A percentile compares a stretch with the other conserved stretches of the same genome.
phyloP scores from a whole-genome alignment of 192 early-diverging fungal species.

The Oehlia diaphana region DNA sequence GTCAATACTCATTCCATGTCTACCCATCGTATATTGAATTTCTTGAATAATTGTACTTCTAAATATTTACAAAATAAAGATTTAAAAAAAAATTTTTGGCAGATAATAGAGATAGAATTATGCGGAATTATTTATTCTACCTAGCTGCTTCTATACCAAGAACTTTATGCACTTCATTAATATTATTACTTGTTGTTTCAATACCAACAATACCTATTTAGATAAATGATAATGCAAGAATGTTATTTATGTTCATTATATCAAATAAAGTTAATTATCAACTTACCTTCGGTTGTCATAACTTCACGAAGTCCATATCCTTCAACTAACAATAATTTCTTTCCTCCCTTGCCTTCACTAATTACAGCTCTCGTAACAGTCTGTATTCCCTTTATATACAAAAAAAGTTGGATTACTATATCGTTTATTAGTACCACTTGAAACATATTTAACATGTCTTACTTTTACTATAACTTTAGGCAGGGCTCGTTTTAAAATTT shows the following conservation, averaged over 20 bases:
- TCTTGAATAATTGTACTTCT: constrained; percentile 87
- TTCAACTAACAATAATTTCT: constrained; percentile 80
- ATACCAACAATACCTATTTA: constrained; percentile 61
- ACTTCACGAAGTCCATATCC: constrained; percentile 91
- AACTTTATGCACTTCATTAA: constrained; percentile 86
- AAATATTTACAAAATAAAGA: not conserved
- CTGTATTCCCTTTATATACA: constrained; percentile 60
- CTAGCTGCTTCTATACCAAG: constrained; percentile 97
- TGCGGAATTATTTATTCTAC: constrained; percentile 13
- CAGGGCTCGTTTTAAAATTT: constrained; percentile 80
- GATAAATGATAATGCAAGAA: not conserved
- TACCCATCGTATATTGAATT: constrained; percentile 81
- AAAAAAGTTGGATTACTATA: not conserved
- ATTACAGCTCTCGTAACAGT: constrained; percentile 87
- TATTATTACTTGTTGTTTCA: constrained; percentile 83
- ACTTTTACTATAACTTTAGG: constrained; percentile 86
- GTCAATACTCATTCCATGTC: constrained; percentile 94
- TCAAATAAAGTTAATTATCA: not conserved
- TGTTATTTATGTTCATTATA: too few relatives aligned
- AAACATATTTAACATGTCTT: not conserved
- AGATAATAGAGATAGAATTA: constrained; percentile 11
- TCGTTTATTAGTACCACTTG: too few relatives aligned
- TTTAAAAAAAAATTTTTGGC: not conserved
- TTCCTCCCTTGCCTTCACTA: constrained; percentile 56
- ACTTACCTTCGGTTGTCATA: constrained; percentile 89